Base-by-base conservation (phyloP, 805 yeast genomes). In the Candida suzukii region DNA sequence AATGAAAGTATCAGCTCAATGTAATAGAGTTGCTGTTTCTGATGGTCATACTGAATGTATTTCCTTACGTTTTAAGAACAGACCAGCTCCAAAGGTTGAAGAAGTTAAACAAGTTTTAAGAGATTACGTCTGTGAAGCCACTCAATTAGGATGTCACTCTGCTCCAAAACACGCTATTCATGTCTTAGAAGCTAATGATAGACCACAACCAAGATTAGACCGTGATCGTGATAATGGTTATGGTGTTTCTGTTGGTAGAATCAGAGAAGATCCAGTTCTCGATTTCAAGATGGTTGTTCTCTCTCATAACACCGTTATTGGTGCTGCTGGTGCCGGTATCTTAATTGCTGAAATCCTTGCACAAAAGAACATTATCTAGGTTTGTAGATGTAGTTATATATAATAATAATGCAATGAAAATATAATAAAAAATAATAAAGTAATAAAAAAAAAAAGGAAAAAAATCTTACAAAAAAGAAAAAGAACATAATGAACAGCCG, bases 1-100 rank as follows among this genome's bases (percentile, higher is more conserved):
- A 54, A 68, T 91, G 61, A 81, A 73, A 56, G 95, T 93, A 33
- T 82, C 95, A 46, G 99, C 99, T 28, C 96, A 93, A 60, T 88
- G 99, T 67, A 93, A 88, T 66, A 79, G 99, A 62, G 95, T 93
- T 32, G 88, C 99, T 12, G 99, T 93, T 46, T 82, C 88, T 45
- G 99, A 93, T 61, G 99, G 99, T 44, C 99, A 93, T 67, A 91
- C 97, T 39, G 98, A 88, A 61, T 88, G 96, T 66, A 86, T 93
- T 46, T 77, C 96, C 12, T 70, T 93, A 49, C 78, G 80, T 64
- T 93, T 93, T 66, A 81, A 80, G 56, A 74, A 80, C 56, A 73
- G 80, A 64, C 88, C 88, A 18, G 81, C 95, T 37, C 99, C 99
- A 42, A 73, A 88, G 11, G 70, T 88, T 18, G 96, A 84, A 37